Evolutionary conservation across 495 filamentous ascomycete genomes (phyloP), one percentile per base, ranked within the genome.

Genomic region (Penicillium fimorum): DNA sequence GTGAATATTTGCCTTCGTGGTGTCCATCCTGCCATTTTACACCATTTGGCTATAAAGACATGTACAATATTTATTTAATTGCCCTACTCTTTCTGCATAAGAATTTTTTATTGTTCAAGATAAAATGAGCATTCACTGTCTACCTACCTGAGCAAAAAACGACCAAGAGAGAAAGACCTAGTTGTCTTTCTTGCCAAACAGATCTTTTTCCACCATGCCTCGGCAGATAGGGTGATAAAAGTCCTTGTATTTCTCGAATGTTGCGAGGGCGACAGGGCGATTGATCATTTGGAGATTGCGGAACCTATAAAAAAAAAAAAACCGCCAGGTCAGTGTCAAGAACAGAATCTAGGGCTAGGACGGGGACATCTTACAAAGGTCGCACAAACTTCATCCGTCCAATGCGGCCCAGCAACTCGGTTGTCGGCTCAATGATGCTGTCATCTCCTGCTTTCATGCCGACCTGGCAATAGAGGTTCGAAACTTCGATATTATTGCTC

Each of bases 181-280:
- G 18, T 50, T 54, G 32, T 64, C 66, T 51, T 71, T 73, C 50
- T 74, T 74, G 37, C 76, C 78, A 55, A 82, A 81, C 15, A 96
- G 74, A 70, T 96, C 89, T 76, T 96, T 96, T 75, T 89, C 88
- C 24, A 94, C 82, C 79, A 88, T 82, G 17, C 76, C 82, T 52
- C 87, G 82, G 65, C 93, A 96, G 59, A 97, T 98, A 12, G 94
- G 94, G 70, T 97, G 93, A 68, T 98, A 98, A 63, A 97, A 98
- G 48, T 88, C 84, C 60, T 81, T 88, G 62, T 96, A 85, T 76
- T 87, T 87, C 77, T 90, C 79, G 63, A 96, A 96, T 1, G 93
- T 96, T 68, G 82, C 78, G 41, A 91, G 60, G 8, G 94, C 93
- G 65, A 96, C 69, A 29, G 84, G 71, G 30, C 82, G 77, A 74